Conservation (phyloP, 106 monocot genomes). For the Dendrobium catenatum region DNA sequence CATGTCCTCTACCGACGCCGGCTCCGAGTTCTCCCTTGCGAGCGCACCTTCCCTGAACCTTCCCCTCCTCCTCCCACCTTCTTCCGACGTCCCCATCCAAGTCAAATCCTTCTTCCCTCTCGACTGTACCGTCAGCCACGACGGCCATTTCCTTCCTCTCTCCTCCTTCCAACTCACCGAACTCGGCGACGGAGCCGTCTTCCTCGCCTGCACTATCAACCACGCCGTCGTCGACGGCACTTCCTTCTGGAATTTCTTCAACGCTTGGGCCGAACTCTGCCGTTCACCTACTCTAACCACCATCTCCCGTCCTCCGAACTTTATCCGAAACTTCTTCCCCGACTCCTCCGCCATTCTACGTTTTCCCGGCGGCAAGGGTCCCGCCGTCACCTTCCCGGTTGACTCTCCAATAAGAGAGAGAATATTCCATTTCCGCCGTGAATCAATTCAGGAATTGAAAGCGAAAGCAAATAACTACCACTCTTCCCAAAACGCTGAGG, state of each 20-base stretch:
- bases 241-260: slow-evolving; percentile 92
- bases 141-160: slow-evolving; percentile 60
- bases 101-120: slow-evolving; percentile 36
- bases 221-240: slow-evolving; percentile 54
- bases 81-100: slow-evolving; percentile 19
- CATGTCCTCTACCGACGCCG: slow-evolving; percentile 58
- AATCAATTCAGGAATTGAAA: slow-evolving; percentile 48
- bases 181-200: slow-evolving; percentile 36
- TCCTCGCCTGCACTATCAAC: slow-evolving; percentile 40
- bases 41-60: slow-evolving; percentile 17
- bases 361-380: slow-evolving; percentile 33
- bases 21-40: slow-evolving; percentile 54
- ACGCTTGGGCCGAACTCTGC: slow-evolving; percentile 68
- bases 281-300: neutral
- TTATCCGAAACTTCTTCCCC: slow-evolving; percentile 55
- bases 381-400: slow-evolving; percentile 40
- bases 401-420: slow-evolving; percentile 51
- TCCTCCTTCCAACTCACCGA: slow-evolving; percentile 41
- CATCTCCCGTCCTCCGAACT: slow-evolving; percentile 37
- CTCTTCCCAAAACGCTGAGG: neutral
- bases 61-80: slow-evolving; percentile 7
- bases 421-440: slow-evolving; percentile 50
- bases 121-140: slow-evolving; percentile 44
- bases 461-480: slow-evolving; percentile 27
- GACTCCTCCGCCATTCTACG: slow-evolving; percentile 48